Evolutionary conservation across 495 filamentous ascomycete species (phyloP), one percentile per base, ranked within the genome.

Genomic region (Echria macrotheca): DNA sequence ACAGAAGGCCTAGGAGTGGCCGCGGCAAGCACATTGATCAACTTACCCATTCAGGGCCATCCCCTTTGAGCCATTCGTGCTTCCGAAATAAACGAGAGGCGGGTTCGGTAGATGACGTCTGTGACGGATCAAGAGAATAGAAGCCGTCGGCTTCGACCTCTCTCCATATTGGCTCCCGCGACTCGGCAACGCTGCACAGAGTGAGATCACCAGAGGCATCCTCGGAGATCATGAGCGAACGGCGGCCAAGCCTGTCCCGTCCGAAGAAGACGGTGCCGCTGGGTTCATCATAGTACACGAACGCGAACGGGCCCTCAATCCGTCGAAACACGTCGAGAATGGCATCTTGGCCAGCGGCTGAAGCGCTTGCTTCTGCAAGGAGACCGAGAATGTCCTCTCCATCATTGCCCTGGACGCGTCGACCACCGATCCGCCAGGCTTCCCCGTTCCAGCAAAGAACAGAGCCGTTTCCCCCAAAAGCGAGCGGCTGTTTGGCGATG

Each of bases 391-490:
- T 73, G 9, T 65, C 65, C 56, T 86, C 75, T 1, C 86, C 85
- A 62, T 99, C 93, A 63, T 95, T 96, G 29, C 78, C 82, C 19
- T 58, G 53, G 19, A 90, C 69, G 22, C 72, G 50, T 11, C 75
- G 64, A 15, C 69, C 71, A 17, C 56, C 59, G 44, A 95, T 75
- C 43, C 76, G 83, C 93, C 93, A 99, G 7, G 90, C 94, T 63
- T 99, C 93, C n/a, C 93, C 93, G 57, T 97, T 97, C 91, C 93
- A 99, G 74, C 91, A 96, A 12, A 99, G 74, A 10, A 87, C 71
- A 7, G 86, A 91, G 15, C 76, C 76, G n/a, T 74, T 78, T 2
- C 54, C 49, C 4, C 55, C 14, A 55, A 87, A 81, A 31, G 74
- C 65, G 15, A 95, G 75, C 1, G 93, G 93, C 57, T 99, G 93